A percentile compares a stretch with the other conserved stretches of the same genome.
Evolutionary conservation across 169 alveolate species (phyloP).

Genomic region (Eimeria praecox): DNA sequence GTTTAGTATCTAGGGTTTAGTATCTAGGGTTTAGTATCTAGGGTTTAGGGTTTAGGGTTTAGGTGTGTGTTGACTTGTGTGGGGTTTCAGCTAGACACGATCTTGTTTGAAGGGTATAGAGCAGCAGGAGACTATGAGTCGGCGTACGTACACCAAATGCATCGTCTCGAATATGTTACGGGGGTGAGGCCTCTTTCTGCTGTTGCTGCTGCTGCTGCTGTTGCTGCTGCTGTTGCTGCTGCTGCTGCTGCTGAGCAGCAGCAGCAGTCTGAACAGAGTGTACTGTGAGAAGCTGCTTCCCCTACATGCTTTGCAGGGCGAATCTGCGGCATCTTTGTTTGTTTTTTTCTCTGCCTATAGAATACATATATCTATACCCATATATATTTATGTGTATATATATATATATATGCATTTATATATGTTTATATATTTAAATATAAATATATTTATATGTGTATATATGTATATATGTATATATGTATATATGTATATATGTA

Average conservation of each 20-base stretch:
- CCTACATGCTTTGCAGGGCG: too few relatives aligned
- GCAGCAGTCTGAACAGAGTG: too few relatives aligned
- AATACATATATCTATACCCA: too few relatives aligned
- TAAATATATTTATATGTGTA: too few relatives aligned
- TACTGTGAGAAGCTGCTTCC: too few relatives aligned
- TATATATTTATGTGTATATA: too few relatives aligned
- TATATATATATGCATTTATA: too few relatives aligned
- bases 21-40: background rate
- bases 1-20: background rate
- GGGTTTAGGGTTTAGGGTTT: slow-evolving; percentile 13
- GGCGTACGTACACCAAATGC: slow-evolving; percentile 80
- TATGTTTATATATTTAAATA: too few relatives aligned
- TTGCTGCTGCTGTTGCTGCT: background rate
- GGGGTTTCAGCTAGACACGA: slow-evolving; percentile 83
- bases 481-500: background rate
- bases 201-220: slow-evolving; percentile 22
- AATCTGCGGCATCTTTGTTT: too few relatives aligned
- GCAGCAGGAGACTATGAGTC: slow-evolving; percentile 78
- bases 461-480: too few relatives aligned
- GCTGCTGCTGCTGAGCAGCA: slow-evolving; percentile 22
- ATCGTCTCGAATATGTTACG: slow-evolving; percentile 75
- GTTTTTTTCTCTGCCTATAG: background rate
- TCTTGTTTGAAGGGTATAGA: slow-evolving; percentile 86
- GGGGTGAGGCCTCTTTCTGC: slow-evolving; percentile 53
- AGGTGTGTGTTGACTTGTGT: background rate